Base-by-base conservation (phyloP, 768 basidiomycete species). In the Aureoboletus auriporus region DNA sequence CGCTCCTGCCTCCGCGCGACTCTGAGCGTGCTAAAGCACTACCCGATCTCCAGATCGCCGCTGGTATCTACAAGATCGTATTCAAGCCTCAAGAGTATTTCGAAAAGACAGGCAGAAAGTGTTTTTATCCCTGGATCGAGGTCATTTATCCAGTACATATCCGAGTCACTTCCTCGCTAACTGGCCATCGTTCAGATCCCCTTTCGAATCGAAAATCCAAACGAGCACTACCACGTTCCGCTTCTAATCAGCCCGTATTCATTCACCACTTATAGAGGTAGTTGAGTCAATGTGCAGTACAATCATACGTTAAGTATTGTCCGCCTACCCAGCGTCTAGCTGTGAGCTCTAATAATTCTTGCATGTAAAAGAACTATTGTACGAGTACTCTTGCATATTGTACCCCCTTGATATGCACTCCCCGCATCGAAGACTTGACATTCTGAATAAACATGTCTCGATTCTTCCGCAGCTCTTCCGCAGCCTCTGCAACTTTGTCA, bases 191-290 rank as follows among this genome's bases (percentile, higher is more conserved):
- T 34, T 12, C 52, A 91, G 93, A 88, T 96, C 54, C 77, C 82
- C 1, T 96, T 96, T 66, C 71, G 73, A 20, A 78, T 93, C 42
- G 71, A 75, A 39, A 77, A 83, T 51, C 83, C 89, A 7, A 65
- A 77, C 44, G 87, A 94, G 58, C 92, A 95, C 59, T 86, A 93
- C 63, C 93, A 96, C 56, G 83, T 96, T 44, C 93, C 93, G 0
- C 72, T 96, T n/a, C 68, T 96, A 12, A 84, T 95, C 60, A 94
- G 89, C 64, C 92, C 93, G 5, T 92, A 85, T 67, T 88, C 87
- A 4, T 96, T 83, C 65, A 93, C 93, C 12, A 94, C 93, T 6
- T 96, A 95, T 63, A 75, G 91, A 53, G 93, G 93, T n/a, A 94
- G 89, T 67, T 91, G 58, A 65, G 60, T 29, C 27, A 10, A 12